Base-by-base conservation (phyloP, 23 red algal species). In the Gracilaria gracilis region DNA sequence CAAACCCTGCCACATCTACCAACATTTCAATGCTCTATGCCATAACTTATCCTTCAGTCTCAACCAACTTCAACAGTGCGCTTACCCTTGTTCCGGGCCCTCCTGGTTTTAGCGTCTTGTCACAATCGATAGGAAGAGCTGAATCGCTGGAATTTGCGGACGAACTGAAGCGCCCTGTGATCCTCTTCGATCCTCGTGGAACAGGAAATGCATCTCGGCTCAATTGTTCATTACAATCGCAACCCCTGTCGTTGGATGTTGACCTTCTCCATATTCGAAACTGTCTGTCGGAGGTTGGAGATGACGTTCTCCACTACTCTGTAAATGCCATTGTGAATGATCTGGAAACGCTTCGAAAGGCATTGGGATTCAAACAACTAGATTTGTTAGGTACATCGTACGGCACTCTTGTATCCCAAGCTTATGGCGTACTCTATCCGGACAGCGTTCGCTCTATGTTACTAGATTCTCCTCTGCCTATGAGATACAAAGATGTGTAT, bases 111-210 rank as follows among this genome's bases (percentile, higher is more conserved):
- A 3, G 36, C 19, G 20, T 42, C 67, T 73, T 73, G 34, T 11
- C 2, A 2, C 35, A 73, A 44, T 19, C 67, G 6, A 15, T n/a
- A 3, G n/a, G 21, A 11, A 40, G 35, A 40, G 5, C 67, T 73
- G 19, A 73, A 3, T 73, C 35, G 19, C 34, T 42, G 5, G 35
- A 73, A 7, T 16, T 73, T 37, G 21, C 44, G 21, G 16, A 73
- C 35, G 34, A 40, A 15, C 34, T 73, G 1, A 73, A 73, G 24
- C 67, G 67, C 35, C 67, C 67, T 40, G 7, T 73, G 33, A 73
- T 73, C 28, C 35, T 73, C 6, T 73, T 73, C 24, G 67, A 73
- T 73, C 67, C 34, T 23, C 67, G 67, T 73, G 67, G 67, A 73
- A 73, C 67, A 24, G 67, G 67, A 44, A 73, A 73, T 73, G 33